Evolutionary conservation across 2,329 filamentous ascomycete genomes (phyloP).

Genomic region (Beauveria medogensis): DNA sequence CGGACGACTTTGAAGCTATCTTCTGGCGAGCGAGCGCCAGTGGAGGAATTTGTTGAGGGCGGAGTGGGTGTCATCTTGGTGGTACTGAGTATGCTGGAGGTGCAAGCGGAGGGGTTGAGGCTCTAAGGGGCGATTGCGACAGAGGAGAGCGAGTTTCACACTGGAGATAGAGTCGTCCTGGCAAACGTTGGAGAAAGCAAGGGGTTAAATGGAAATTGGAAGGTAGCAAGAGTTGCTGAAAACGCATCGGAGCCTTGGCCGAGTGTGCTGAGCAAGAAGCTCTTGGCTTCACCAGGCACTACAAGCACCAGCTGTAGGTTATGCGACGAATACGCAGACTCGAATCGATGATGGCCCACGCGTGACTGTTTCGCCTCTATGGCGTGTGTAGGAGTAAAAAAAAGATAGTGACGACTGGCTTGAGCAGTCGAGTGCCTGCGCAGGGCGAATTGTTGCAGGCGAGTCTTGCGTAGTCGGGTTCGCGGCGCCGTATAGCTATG

Average conservation of each 20-base stretch:
- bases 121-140: neutral
- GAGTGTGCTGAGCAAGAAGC: neutral
- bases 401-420: neutral
- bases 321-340: neutral
- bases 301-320: neutral
- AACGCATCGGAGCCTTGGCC: neutral
- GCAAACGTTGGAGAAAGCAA: neutral
- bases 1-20: constrained; percentile 80
- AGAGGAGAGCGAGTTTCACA: neutral
- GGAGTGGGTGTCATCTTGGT: constrained; percentile 65
- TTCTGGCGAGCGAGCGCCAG: constrained; percentile 71
- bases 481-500: neutral
- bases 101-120: neutral
- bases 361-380: neutral
- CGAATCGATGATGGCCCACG: neutral
- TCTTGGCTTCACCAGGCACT: neutral
- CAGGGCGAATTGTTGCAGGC: neutral
- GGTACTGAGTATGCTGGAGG: neutral
- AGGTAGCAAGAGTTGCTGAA: neutral
- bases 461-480: neutral
- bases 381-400: neutral
- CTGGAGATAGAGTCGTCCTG: neutral
- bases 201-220: neutral
- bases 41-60: constrained; percentile 69
- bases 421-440: neutral